phyloP scores from a whole-genome alignment of 768 basidiomycete genomes.

The Naganishia randhawae region DNA sequence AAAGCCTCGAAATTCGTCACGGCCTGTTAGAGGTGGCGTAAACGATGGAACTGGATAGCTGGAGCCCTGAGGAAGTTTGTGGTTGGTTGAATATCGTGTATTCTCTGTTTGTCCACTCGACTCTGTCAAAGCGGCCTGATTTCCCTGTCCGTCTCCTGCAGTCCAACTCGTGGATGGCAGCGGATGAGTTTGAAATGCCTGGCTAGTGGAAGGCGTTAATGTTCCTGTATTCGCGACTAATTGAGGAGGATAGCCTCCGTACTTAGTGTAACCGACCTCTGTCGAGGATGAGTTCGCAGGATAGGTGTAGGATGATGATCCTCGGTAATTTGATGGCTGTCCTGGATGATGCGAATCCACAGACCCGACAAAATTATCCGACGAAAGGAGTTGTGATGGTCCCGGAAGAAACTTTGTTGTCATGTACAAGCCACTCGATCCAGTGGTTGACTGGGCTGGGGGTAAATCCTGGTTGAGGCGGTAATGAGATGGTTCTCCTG shows the following conservation, averaged over 20 bases:
- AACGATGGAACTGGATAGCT: slow-evolving; percentile 2
- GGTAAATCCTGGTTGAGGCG: not conserved
- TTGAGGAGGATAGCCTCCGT: slow-evolving; percentile 13
- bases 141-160: not conserved
- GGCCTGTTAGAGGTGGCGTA: slow-evolving; percentile 18
- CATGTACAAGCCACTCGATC: slow-evolving; percentile 3
- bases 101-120: not conserved
- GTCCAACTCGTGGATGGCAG: slow-evolving; percentile 12
- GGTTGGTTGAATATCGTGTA: not conserved
- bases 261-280: not conserved
- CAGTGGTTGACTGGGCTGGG: not conserved
- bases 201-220: slow-evolving; percentile 3
- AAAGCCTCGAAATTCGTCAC: slow-evolving; percentile 13
- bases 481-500: slow-evolving; percentile 38
- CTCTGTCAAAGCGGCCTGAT: not conserved
- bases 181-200: slow-evolving; percentile 13
- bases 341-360: not conserved
- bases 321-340: not conserved
- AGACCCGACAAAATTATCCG: not conserved
- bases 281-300: not conserved
- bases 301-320: slow-evolving; percentile 8
- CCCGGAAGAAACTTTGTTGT: slow-evolving; percentile 14
- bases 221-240: not conserved
- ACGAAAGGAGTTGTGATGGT: slow-evolving; percentile 9
- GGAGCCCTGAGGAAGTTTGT: slow-evolving; percentile 5